These are phyloP conservation scores for Alternaria arborescens DNA, from an alignment of 2,329 filamentous ascomycete species.

Conservation along the genomic window DNA sequence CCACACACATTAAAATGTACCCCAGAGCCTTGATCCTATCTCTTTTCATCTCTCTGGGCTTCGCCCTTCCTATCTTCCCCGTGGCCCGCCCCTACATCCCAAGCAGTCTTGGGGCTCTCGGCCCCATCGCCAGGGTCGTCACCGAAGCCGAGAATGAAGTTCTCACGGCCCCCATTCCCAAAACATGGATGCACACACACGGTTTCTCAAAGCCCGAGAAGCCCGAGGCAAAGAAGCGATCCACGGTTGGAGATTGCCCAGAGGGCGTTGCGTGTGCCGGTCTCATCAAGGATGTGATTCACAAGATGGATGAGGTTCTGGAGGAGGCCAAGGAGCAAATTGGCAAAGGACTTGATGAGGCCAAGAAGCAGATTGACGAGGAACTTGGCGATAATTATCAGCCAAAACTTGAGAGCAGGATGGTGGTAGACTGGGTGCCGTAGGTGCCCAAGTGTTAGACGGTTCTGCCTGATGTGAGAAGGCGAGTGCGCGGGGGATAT, in stretches of 20 bases:
- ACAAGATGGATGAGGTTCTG: no score
- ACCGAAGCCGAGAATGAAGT: not conserved
- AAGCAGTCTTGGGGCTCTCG: not conserved
- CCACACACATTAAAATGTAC: not conserved
- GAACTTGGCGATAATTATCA: not conserved
- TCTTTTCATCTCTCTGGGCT: not conserved
- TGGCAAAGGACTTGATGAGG: no score
- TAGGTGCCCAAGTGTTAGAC: not conserved
- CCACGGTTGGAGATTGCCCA: not conserved
- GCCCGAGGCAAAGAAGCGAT: not conserved
- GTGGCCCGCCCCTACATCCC: not conserved
- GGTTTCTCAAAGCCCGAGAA: not conserved
- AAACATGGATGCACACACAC: constrained; percentile 1
- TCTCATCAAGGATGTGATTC: not conserved
- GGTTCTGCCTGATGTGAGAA: not conserved
- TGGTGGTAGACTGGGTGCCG: not conserved
- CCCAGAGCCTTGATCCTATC: not conserved
- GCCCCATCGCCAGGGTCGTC: not conserved
- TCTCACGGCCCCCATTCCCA: not conserved
- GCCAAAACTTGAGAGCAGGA: no score
- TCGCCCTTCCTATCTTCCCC: not conserved
- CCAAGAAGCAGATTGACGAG: no score
- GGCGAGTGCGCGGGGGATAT: not conserved
- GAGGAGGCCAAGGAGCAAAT: not conserved
- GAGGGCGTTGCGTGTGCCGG: not conserved